phyloP scores from a whole-genome alignment of 495 filamentous ascomycete genomes.

The Chlorociboria aeruginascens region DNA sequence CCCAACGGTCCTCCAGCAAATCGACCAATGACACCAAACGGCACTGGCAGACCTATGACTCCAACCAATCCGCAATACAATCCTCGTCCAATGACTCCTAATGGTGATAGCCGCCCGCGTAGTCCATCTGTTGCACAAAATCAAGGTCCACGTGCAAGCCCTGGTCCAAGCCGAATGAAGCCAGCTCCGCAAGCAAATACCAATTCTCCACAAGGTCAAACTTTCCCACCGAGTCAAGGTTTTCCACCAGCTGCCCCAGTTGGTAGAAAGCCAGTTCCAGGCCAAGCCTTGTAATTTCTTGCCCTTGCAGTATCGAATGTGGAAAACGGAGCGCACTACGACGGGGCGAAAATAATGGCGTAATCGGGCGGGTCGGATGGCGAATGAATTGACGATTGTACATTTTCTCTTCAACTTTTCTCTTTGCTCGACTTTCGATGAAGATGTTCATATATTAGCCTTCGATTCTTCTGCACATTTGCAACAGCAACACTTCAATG shows the following conservation, averaged over 20 bases:
- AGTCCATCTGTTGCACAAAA: conserved; percentile 35
- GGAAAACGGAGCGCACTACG: conserved; percentile 3
- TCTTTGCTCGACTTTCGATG: not conserved
- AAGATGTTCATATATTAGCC: not conserved
- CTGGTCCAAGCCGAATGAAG: conserved; percentile 51
- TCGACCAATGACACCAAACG: conserved; percentile 23
- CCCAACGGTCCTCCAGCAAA: conserved; percentile 17
- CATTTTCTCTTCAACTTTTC: conserved; percentile 15
- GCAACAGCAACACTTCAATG: not conserved
- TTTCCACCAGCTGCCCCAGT: conserved; percentile 26
- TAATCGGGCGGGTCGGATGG: conserved; percentile 18
- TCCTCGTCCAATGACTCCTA: conserved; percentile 40
- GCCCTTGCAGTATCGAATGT: not conserved
- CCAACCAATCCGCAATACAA: conserved; percentile 20
- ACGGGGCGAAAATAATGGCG: conserved; percentile 4
- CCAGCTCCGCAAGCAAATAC: conserved; percentile 19
- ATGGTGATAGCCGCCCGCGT: conserved; percentile 33
- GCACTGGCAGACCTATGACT: conserved; percentile 23
- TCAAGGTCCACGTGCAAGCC: conserved; percentile 32
- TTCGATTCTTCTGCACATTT: not conserved
- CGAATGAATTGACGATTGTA: conserved; percentile 25
- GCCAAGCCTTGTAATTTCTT: conserved; percentile 32
- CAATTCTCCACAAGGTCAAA: conserved; percentile 7
- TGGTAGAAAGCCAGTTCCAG: conserved; percentile 33
- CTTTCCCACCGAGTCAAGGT: conserved; percentile 11